These are phyloP conservation scores for Wickerhamomyces strasburgensis DNA, from an alignment of 805 yeast genomes.

Conservation along the genomic window DNA sequence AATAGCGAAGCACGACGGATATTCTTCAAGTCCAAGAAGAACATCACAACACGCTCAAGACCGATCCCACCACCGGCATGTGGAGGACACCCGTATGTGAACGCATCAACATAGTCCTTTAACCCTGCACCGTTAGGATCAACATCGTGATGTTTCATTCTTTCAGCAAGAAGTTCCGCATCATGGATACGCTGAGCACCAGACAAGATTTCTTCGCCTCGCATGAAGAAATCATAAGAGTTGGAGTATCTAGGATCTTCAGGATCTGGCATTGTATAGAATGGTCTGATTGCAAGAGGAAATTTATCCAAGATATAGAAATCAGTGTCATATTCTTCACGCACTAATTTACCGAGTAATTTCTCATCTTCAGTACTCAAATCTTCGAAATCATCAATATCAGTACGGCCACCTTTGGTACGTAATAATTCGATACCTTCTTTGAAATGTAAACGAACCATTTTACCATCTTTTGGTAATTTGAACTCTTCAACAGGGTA, in stretches of 20 bases:
- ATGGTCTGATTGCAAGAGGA: slow-evolving; percentile 95
- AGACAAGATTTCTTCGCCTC: slow-evolving; percentile 98
- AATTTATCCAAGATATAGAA: slow-evolving; percentile 97
- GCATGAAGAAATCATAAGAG: slow-evolving; percentile 99
- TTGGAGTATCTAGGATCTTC: slow-evolving; percentile 89
- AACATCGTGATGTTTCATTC: slow-evolving; percentile 80
- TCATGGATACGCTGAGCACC: slow-evolving; percentile 99
- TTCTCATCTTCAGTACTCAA: slow-evolving; percentile 93
- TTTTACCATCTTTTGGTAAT: slow-evolving; percentile 88
- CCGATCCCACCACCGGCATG: slow-evolving; percentile 99
- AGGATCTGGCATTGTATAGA: slow-evolving; percentile 98
- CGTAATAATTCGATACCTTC: slow-evolving; percentile 87
- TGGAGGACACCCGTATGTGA: slow-evolving; percentile 93
- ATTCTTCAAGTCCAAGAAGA: slow-evolving; percentile 93
- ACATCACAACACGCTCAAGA: slow-evolving; percentile 97
- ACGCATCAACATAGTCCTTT: slow-evolving; percentile 87
- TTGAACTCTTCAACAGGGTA: slow-evolving; percentile 97
- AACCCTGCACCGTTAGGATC: slow-evolving; percentile 79
- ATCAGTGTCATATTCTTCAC: slow-evolving; percentile 94
- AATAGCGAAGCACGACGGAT: slow-evolving; percentile 97
- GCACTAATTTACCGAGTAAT: slow-evolving; percentile 82
- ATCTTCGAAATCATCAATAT: slow-evolving; percentile 74
- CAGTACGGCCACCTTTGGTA: slow-evolving; percentile 81
- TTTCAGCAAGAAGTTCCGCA: slow-evolving; percentile 70
- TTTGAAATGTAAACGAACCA: slow-evolving; percentile 83